Base-by-base conservation (phyloP, 345 rosid species). In the Eucalyptus paniculata region DNA sequence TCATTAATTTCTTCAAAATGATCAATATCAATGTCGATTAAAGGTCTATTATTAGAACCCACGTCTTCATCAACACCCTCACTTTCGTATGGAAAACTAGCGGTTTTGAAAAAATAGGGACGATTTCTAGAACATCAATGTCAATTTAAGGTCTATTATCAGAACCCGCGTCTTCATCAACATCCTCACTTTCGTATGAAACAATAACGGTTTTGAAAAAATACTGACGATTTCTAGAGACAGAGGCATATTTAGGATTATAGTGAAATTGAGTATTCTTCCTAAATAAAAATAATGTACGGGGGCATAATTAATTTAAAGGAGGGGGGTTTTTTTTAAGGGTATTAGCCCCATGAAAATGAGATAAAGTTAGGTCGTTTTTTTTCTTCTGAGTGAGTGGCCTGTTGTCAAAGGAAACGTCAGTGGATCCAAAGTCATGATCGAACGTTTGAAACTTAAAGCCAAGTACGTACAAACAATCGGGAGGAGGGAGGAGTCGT, bases 251-350 rank as follows among this genome's bases (percentile, higher is more conserved):
- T 72, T 19, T 6, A 6, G 45, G 26, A 37, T 1, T 21, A 11
- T 5, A 40, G 0, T 0, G 47, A 77, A 77, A 77, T 0, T 2
- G 47, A 9, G 8, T 9, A 69, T 17, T 72, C 6, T 32, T 72
- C 19, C 37, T 17, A 32, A 16, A 16, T 8, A 8, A 67, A 32
- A 15, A 15, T 6, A 32, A 16, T 17, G 42, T 34, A 17, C 24
- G 24, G 81, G 81, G 42, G 23, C 11, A 32, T 4, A 18, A 69
- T 69, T 69, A 17, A 32, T 16, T 4, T 7, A 16, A 67, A 67
- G 10, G 1, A 4, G 10, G 80, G 4, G 34, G 17, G 1, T 0
- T 2, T 1, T 4, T 67, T 69, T 4, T 1, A 4, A 16, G 23
- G 40, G 9, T 4, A 34, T 2, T 8, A 34, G 6, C 13, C 81